These are phyloP conservation scores for Leccinum imitatum DNA, from an alignment of 768 basidiomycete genomes.

Conservation along the genomic window DNA sequence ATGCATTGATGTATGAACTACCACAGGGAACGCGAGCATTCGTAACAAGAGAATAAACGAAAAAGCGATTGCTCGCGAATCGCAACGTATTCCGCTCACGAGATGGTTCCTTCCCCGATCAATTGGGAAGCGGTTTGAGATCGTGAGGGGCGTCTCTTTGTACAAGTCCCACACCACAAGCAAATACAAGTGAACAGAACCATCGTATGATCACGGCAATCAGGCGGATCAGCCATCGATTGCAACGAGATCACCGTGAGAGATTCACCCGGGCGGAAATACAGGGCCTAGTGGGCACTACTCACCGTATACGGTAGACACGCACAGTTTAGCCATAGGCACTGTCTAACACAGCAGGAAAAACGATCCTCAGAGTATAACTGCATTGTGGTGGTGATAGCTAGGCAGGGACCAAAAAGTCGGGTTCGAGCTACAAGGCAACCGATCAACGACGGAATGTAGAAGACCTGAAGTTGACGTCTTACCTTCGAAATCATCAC, in stretches of 20 bases:
- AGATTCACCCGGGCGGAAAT: neutral
- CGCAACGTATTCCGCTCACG: neutral
- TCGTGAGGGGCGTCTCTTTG: neutral
- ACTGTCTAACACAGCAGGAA: neutral
- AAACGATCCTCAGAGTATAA: neutral
- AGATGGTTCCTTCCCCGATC: neutral
- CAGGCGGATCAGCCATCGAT: neutral
- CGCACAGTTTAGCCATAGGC: neutral
- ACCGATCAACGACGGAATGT: neutral
- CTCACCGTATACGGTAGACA: neutral
- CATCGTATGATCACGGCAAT: too few relatives aligned
- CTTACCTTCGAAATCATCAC: neutral
- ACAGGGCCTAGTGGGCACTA: neutral
- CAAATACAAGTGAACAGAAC: too few relatives aligned
- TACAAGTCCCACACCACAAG: neutral
- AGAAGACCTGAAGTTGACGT: neutral
- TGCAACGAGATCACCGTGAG: neutral
- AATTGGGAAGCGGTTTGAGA: neutral
- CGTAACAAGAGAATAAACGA: neutral
- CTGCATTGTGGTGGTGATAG: neutral
- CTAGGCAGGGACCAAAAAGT: neutral
- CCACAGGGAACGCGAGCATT: neutral
- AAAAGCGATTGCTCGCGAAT: neutral
- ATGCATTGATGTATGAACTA: neutral
- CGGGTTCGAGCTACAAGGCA: neutral